Evolutionary conservation across 345 rosid genomes (phyloP).

Genomic region (Erucastrum elatum): DNA sequence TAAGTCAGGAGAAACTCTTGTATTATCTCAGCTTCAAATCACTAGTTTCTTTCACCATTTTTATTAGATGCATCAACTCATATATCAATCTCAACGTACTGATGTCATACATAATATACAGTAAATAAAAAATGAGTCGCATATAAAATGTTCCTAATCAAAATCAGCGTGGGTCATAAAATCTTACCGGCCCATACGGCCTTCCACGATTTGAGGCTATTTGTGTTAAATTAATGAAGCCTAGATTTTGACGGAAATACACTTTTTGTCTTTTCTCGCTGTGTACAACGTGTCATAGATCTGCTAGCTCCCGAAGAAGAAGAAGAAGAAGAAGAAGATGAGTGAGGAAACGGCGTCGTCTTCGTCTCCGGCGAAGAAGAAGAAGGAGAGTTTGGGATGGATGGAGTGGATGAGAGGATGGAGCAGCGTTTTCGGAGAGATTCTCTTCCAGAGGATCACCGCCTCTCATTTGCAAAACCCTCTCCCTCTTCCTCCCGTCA

Average conservation of each 20-base stretch:
- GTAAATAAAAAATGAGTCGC: no score
- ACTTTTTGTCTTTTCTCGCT: conserved; percentile 24
- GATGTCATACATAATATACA: no score
- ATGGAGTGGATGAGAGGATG: conserved; percentile 94
- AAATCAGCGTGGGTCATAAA: conserved; percentile 18
- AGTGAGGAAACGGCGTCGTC: conserved; percentile 25
- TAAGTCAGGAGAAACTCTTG: background rate
- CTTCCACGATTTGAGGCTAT: background rate
- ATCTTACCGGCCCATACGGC: conserved; percentile 23
- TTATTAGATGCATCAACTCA: no score
- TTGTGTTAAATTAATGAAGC: background rate
- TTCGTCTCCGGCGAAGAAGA: conserved; percentile 38
- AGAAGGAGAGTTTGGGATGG: conserved; percentile 81
- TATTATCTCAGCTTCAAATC: no score
- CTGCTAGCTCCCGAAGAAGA: conserved; percentile 9
- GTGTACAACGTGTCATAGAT: conserved; percentile 21
- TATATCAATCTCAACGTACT: background rate
- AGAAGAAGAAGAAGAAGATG: conserved; percentile 34
- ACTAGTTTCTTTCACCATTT: background rate
- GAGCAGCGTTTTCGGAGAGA: conserved; percentile 64
- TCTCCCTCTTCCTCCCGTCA: conserved; percentile 75
- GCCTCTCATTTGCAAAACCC: conserved; percentile 84
- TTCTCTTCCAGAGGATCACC: conserved; percentile 80
- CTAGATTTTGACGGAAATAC: conserved; percentile 33
- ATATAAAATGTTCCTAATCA: no score